Evolutionary conservation across 352 stramenopile species (phyloP).

Genomic region (Hyaloperonospora brassicae): DNA sequence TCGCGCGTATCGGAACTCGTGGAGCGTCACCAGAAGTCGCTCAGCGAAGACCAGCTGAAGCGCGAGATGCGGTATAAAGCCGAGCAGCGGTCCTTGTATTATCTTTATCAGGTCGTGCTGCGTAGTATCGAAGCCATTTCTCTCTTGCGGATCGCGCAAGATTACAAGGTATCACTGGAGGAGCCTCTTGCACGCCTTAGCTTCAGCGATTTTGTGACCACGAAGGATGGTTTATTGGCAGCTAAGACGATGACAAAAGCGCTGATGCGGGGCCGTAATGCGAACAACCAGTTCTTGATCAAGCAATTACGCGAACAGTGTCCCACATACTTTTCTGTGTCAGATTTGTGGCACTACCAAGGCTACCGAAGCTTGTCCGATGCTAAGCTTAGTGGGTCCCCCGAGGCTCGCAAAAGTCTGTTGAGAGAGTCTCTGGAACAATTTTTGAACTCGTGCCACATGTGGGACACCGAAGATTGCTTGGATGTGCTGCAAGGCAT

Average conservation of each 20-base stretch:
- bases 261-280: constrained; percentile 66
- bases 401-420: constrained; percentile 51
- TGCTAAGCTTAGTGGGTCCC: constrained; percentile 59
- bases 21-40: constrained; percentile 60
- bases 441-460: constrained; percentile 76
- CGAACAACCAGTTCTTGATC: constrained; percentile 77
- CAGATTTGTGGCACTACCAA: constrained; percentile 78
- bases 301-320: constrained; percentile 81
- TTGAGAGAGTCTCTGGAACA: constrained; percentile 68
- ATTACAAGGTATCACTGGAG: constrained; percentile 64
- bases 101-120: constrained; percentile 67
- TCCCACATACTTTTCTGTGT: constrained; percentile 75
- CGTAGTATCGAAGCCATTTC: constrained; percentile 77
- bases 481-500: constrained; percentile 70
- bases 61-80: constrained; percentile 71
- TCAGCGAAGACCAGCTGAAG: constrained; percentile 64
- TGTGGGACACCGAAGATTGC: constrained; percentile 78
- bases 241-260: constrained; percentile 75
- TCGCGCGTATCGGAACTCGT: constrained; percentile 61
- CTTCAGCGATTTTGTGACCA: constrained; percentile 74
- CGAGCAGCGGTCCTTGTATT: constrained; percentile 76
- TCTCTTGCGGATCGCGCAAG: constrained; percentile 48
- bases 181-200: constrained; percentile 53
- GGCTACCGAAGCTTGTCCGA: constrained; percentile 78
- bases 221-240: constrained; percentile 44